These are phyloP conservation scores for Globisporangium polare DNA, from an alignment of 352 stramenopile species.

Conservation along the genomic window DNA sequence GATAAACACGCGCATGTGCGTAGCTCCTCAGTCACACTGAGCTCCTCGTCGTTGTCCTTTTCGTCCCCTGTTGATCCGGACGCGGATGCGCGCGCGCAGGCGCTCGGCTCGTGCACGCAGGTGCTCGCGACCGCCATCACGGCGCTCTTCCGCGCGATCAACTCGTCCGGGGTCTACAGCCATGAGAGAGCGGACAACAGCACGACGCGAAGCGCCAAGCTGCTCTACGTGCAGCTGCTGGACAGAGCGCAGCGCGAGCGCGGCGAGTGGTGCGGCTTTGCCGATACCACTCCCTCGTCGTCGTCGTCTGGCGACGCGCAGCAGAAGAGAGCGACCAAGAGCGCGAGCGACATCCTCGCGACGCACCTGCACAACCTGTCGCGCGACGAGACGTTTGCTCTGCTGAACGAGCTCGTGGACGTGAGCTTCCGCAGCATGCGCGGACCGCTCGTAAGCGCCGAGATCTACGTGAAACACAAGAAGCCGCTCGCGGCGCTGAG, in stretches of 20 bases:
- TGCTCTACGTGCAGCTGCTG: slow-evolving; percentile 65
- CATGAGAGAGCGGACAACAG: slow-evolving; percentile 23
- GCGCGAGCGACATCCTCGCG: slow-evolving; percentile 16
- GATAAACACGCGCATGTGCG: background rate
- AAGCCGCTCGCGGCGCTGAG: slow-evolving; percentile 28
- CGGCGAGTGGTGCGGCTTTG: slow-evolving; percentile 68
- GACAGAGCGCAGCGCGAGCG: slow-evolving; percentile 62
- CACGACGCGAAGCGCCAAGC: slow-evolving; percentile 48
- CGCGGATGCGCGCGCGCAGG: slow-evolving; percentile 20
- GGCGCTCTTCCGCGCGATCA: slow-evolving; percentile 47
- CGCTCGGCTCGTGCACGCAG: slow-evolving; percentile 54
- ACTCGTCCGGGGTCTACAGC: slow-evolving; percentile 28
- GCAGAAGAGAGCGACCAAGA: slow-evolving; percentile 13
- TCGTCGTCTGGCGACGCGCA: background rate
- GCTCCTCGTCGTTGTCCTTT: background rate
- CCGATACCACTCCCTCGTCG: slow-evolving; percentile 1
- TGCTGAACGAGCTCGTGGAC: slow-evolving; percentile 60
- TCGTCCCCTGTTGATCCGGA: background rate
- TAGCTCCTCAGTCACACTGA: background rate
- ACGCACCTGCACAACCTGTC: slow-evolving; percentile 10
- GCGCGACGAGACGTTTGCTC: slow-evolving; percentile 26
- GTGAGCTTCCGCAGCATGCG: slow-evolving; percentile 71
- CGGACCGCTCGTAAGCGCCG: slow-evolving; percentile 36
- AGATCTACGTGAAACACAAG: slow-evolving; percentile 45
- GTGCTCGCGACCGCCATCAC: slow-evolving; percentile 44